A percentile compares a stretch with the other conserved stretches of the same genome.
Evolutionary conservation across 139 green algal species (phyloP).

Genomic region (Pedinophyceae sp.): DNA sequence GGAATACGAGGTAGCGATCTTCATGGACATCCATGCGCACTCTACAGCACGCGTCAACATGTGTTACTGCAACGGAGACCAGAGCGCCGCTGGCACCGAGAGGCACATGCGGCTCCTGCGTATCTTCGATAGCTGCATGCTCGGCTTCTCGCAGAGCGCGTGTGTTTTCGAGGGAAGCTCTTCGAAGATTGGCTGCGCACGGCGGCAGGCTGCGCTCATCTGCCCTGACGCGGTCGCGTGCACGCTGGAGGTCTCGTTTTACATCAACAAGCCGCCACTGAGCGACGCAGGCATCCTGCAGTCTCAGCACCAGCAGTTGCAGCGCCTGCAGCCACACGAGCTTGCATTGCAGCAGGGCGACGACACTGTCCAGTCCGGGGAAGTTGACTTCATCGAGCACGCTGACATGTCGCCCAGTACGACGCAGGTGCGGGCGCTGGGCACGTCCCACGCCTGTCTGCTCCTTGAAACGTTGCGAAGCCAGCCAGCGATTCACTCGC

Average conservation of each 20-base stretch:
- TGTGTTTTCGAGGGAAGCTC: not conserved
- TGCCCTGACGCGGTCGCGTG: not conserved
- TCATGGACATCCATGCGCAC: constrained; percentile 9
- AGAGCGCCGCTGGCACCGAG: not conserved
- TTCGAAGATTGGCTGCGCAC: not conserved
- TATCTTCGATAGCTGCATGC: not conserved
- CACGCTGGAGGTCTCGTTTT: not conserved
- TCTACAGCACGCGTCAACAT: not conserved
- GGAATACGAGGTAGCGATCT: constrained; percentile 1
- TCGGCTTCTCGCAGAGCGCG: not conserved
- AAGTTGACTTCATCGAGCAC: too few species aligned
- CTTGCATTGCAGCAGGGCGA: too few species aligned
- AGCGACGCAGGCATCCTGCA: not conserved
- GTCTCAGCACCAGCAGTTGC: too few species aligned
- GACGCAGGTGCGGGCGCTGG: too few species aligned
- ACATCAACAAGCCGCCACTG: not conserved
- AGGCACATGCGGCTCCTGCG: not conserved
- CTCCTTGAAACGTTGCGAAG: too few species aligned
- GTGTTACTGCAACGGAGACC: not conserved
- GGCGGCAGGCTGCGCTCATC: not conserved
- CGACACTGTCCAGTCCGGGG: too few species aligned
- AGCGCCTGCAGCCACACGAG: too few species aligned
- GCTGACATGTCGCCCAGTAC: too few species aligned
- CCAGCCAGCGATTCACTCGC: too few species aligned
- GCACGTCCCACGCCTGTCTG: too few species aligned